Percentiles rank a stretch among this genome's conserved stretches.
Evolutionary conservation across 2,329 filamentous ascomycete genomes (phyloP).

Genomic region (Lecanicillium sp.): DNA sequence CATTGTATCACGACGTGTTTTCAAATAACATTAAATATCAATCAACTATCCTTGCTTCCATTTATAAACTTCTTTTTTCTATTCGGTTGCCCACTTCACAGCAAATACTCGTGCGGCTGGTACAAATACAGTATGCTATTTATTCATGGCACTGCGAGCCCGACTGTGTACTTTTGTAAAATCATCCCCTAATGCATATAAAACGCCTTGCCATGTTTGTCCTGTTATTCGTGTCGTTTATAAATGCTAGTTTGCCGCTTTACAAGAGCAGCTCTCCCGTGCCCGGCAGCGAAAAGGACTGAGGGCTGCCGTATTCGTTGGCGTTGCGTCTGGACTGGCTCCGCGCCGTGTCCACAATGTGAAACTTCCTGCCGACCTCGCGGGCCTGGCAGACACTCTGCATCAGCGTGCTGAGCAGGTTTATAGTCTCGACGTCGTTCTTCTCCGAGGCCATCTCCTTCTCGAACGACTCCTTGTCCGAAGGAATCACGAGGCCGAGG

Average conservation of each 20-base stretch:
- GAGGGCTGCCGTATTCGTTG: conserved; percentile 19
- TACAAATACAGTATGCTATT: neutral
- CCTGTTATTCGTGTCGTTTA: neutral
- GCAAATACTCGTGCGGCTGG: neutral
- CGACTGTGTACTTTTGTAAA: neutral
- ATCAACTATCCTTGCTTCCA: too few species aligned
- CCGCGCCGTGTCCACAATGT: conserved; percentile 43
- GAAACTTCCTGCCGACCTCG: conserved; percentile 70
- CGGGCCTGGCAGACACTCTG: conserved; percentile 65
- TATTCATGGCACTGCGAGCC: neutral
- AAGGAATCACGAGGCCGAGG: conserved; percentile 73
- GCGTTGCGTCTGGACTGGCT: conserved; percentile 18
- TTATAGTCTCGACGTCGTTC: conserved; percentile 77
- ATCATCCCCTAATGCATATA: conserved; percentile 3
- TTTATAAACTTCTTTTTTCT: too few species aligned
- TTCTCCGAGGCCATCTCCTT: conserved; percentile 68
- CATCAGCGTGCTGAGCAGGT: conserved; percentile 69
- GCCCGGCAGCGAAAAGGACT: conserved; percentile 22
- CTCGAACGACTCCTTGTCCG: conserved; percentile 58
- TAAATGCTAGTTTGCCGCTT: neutral
- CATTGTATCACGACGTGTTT: too few species aligned
- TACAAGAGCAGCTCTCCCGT: conserved; percentile 29
- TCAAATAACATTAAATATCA: too few species aligned
- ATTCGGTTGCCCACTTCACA: too few species aligned
- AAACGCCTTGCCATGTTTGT: conserved; percentile 12